Evolutionary conservation across 2,329 filamentous ascomycete genomes (phyloP).

Genomic region (Pyrenochaeta sp.): DNA sequence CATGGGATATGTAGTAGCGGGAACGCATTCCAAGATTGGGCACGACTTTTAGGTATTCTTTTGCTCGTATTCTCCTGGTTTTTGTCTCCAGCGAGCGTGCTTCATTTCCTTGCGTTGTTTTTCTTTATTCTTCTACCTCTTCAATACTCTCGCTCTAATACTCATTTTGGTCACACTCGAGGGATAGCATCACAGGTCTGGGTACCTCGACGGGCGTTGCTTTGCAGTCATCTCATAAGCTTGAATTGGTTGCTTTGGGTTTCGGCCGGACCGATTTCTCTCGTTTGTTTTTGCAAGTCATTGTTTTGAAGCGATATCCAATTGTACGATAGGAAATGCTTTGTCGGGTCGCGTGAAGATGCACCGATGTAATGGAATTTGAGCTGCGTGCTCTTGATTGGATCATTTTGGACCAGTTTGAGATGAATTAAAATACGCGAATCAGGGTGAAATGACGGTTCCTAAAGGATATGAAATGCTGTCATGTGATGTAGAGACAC

Average conservation of each 20-base stretch:
- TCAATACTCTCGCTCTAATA: slow-evolving; percentile 34
- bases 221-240: neutral
- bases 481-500: no score
- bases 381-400: slow-evolving; percentile 1
- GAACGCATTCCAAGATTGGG: no score
- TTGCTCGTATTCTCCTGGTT: slow-evolving; percentile 2
- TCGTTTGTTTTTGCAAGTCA: slow-evolving; percentile 4
- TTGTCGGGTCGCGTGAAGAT: neutral
- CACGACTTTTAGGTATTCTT: no score
- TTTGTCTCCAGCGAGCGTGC: slow-evolving; percentile 3
- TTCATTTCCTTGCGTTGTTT: slow-evolving; percentile 2
- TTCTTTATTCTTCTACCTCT: slow-evolving; percentile 3
- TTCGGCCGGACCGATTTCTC: slow-evolving; percentile 14
- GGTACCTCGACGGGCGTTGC: slow-evolving; percentile 19
- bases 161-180: slow-evolving; percentile 14
- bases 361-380: neutral
- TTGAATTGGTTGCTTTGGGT: slow-evolving; percentile 1
- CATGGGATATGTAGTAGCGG: no score
- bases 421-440: neutral
- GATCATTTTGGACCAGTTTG: neutral
- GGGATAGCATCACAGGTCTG: slow-evolving; percentile 19
- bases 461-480: no score
- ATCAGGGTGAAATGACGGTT: no score
- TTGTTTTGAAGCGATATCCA: slow-evolving; percentile 12
- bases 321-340: slow-evolving; percentile 11